These are phyloP conservation scores for Leptographium galeiforme DNA, from an alignment of 2,329 filamentous ascomycete species.

Conservation along the genomic window DNA sequence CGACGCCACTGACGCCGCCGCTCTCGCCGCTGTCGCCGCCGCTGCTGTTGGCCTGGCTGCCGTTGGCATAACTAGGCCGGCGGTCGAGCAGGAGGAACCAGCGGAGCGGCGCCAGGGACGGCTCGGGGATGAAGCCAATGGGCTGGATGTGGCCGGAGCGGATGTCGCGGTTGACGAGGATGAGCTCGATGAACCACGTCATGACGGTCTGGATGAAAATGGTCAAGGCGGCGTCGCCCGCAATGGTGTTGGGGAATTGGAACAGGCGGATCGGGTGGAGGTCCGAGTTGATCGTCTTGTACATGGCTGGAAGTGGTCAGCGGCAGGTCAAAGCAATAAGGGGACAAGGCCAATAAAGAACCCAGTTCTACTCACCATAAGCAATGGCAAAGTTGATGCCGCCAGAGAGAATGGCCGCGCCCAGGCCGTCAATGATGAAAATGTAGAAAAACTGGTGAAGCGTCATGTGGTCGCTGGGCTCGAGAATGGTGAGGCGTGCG, in stretches of 20 bases:
- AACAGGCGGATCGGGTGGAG: constrained; percentile 31
- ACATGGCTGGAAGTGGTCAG: constrained; percentile 27
- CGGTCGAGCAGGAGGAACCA: constrained; percentile 31
- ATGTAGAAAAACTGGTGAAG: constrained; percentile 34
- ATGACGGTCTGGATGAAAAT: constrained; percentile 35
- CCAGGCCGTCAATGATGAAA: constrained; percentile 31
- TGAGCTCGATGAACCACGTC: constrained; percentile 36
- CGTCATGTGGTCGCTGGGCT: constrained; percentile 26
- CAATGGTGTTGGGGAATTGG: constrained; percentile 35
- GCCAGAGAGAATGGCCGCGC: constrained; percentile 31
- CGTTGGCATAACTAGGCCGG: neutral
- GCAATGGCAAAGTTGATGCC: constrained; percentile 39
- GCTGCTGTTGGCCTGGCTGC: neutral
- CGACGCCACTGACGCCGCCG: neutral
- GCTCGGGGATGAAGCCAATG: constrained; percentile 29
- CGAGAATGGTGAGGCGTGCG: constrained; percentile 10
- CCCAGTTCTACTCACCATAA: constrained; percentile 32
- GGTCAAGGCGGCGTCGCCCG: constrained; percentile 36
- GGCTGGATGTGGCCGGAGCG: constrained; percentile 29
- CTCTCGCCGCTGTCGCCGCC: neutral
- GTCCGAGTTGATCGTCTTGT: constrained; percentile 23
- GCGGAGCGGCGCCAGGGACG: constrained; percentile 19
- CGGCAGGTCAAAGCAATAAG: neutral
- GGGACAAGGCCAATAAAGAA: too few relatives aligned
- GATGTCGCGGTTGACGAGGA: constrained; percentile 34